Percentiles rank a stretch among this genome's conserved stretches.
Evolutionary conservation across 1,284 basidiomycete species (phyloP).

Genomic region (Naganishia cerealis): DNA sequence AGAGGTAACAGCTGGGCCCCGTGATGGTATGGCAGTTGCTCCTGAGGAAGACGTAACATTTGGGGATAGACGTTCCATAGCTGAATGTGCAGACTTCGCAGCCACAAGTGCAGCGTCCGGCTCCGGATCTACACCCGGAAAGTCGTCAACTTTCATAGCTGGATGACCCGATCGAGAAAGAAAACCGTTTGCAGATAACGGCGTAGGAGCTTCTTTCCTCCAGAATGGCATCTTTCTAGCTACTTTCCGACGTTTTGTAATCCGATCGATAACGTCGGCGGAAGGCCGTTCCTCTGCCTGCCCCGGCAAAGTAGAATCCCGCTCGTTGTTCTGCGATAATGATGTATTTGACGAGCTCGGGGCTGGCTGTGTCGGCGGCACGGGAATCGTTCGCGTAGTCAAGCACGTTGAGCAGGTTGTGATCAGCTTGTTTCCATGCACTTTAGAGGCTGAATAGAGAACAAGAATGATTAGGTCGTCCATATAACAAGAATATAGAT

Average conservation of each 20-base stretch:
- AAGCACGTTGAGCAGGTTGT: conserved; percentile 24
- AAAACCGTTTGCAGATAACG: not conserved
- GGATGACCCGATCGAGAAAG: too few relatives aligned
- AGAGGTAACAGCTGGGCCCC: not conserved
- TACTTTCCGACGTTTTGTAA: conserved; percentile 3
- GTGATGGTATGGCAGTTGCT: not conserved
- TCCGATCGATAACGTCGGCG: not conserved
- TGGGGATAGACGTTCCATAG: too few relatives aligned
- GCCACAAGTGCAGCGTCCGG: too few relatives aligned
- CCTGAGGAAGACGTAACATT: not conserved
- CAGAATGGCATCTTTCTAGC: conserved; percentile 2
- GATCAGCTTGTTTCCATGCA: conserved; percentile 29
- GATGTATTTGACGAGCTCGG: not conserved
- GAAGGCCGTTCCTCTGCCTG: not conserved
- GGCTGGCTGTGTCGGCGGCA: conserved; percentile 9
- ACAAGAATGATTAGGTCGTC: not conserved
- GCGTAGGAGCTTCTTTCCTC: conserved; percentile 10
- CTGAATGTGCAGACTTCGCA: not conserved
- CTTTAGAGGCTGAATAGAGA: conserved; percentile 12
- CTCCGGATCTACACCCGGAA: not conserved
- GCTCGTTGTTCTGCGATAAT: not conserved
- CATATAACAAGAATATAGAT: not conserved
- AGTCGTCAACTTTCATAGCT: not conserved
- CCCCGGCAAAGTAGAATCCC: not conserved
- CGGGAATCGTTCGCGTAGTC: conserved; percentile 16